Base-by-base conservation (phyloP, 345 rosid genomes). In the Salix suchowensis region DNA sequence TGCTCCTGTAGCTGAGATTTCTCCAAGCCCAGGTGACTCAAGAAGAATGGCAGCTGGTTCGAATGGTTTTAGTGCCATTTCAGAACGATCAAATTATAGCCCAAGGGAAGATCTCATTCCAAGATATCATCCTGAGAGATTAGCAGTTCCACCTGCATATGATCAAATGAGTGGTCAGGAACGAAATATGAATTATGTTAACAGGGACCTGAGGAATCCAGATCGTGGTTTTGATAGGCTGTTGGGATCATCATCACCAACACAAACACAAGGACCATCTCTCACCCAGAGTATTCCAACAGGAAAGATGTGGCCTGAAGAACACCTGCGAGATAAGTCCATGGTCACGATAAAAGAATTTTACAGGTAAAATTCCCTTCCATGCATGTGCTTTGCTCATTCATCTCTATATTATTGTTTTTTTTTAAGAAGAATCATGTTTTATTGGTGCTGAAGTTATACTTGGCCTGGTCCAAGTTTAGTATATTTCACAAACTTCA, bases 301-400 rank as follows among this genome's bases (percentile, higher is more conserved):
- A 11, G 98, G 89, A 71, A 88, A 80, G 72, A 76, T 72, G 70
- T 81, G 68, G 82, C 58, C 93, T 62, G 98, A 94, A 72, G 98
- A 91, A 77, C 85, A 52, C 37, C 80, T 92, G 52, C 82, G 72
- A 4, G 87, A 84, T 19, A 82, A 77, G 97, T 94, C 94, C 65
- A 70, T 91, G 83, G 85, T 84, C 46, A 90, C 99, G 66, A 94
- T 96, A 72, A 92, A 86, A 83, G 99, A 96, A 86, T 96, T 80
- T 85, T 96, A 94, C 83, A 94, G 99, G 99, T 96, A 89, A 73
- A 11, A 1, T 70, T 18, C 67, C 55, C 6, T 28, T 34, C 64
- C 60, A 24, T 60, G 36, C 74, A 12, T 62, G 65, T 52, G 14
- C 10, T 58, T 23, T 68, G 8, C 39, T 15, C 44, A 46, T 37